Percentiles rank a stretch among this genome's conserved stretches.
Evolutionary conservation across 83 land plant genomes (phyloP).

Genomic region (Diphasiastrum complanatum): DNA sequence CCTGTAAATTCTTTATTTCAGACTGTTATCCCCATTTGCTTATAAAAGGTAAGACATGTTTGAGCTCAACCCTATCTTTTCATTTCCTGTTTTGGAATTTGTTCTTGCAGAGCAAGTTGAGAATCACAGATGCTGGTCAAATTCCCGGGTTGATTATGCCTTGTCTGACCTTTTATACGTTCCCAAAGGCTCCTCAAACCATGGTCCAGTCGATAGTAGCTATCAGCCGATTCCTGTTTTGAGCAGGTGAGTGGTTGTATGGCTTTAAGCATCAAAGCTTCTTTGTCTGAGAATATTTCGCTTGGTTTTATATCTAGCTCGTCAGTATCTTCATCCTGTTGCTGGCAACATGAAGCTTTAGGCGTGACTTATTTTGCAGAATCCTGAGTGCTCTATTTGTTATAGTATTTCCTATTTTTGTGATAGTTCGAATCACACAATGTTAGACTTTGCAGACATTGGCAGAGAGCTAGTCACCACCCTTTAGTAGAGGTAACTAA

Average conservation of each 20-base stretch:
- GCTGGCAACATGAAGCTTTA: too few relatives aligned
- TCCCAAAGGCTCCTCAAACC: background rate
- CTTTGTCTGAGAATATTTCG: background rate
- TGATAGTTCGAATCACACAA: background rate
- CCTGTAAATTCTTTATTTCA: too few relatives aligned
- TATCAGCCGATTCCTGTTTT: background rate
- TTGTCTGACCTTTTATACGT: background rate
- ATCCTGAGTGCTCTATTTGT: too few relatives aligned
- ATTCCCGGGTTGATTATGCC: background rate
- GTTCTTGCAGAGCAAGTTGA: background rate
- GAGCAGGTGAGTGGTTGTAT: conserved; percentile 3
- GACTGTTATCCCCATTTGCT: too few relatives aligned
- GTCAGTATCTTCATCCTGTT: too few relatives aligned
- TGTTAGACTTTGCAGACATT: background rate
- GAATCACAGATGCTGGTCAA: background rate
- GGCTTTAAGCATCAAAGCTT: background rate
- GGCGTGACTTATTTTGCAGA: too few relatives aligned
- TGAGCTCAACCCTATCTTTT: too few relatives aligned
- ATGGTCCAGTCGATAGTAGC: conserved; percentile 1
- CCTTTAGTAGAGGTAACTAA: background rate
- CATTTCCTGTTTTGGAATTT: too few relatives aligned
- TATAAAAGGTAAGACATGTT: too few relatives aligned
- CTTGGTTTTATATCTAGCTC: too few relatives aligned
- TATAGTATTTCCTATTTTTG: background rate
- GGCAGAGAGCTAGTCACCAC: background rate